A percentile compares a stretch with the other conserved stretches of the same genome.
phyloP scores from a whole-genome alignment of 441 rosid genomes.

The Populus hybrid region DNA sequence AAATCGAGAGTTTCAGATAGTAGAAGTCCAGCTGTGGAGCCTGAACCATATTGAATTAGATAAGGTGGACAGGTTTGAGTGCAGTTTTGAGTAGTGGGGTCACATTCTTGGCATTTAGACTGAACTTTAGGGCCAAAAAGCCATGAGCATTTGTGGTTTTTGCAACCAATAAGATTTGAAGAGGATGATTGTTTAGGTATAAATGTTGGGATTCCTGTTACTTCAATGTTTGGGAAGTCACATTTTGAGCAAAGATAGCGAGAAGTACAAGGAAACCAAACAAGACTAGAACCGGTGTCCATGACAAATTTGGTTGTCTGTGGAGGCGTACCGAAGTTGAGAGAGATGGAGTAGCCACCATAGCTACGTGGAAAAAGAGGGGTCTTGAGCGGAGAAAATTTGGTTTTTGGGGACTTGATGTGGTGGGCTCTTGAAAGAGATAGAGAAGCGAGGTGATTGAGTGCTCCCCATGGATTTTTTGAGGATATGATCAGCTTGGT shows the following conservation, averaged over 20 bases:
- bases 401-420: slow-evolving; percentile 42
- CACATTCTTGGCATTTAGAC: slow-evolving; percentile 45
- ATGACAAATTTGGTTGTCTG: slow-evolving; percentile 49
- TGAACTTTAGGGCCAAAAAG: slow-evolving; percentile 45
- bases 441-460: slow-evolving; percentile 48
- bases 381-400: slow-evolving; percentile 28
- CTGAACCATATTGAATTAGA: slow-evolving; percentile 67
- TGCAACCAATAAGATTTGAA: slow-evolving; percentile 55
- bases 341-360: slow-evolving; percentile 72
- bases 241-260: slow-evolving; percentile 60
- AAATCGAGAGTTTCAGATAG: slow-evolving; percentile 51
- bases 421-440: slow-evolving; percentile 62
- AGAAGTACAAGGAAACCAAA: slow-evolving; percentile 88
- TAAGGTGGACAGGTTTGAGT: slow-evolving; percentile 62
- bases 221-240: slow-evolving; percentile 45
- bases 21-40: slow-evolving; percentile 65
- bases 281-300: slow-evolving; percentile 84
- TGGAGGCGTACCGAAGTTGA: slow-evolving; percentile 77
- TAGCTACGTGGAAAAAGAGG: slow-evolving; percentile 62
- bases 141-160: slow-evolving; percentile 57
- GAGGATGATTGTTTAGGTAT: slow-evolving; percentile 60
- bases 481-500: slow-evolving; percentile 25
- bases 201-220: slow-evolving; percentile 37
- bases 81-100: slow-evolving; percentile 43
- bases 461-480: slow-evolving; percentile 25